Conservation (phyloP, 2,329 filamentous ascomycete species). For the Trichoderma cornu-damae region DNA sequence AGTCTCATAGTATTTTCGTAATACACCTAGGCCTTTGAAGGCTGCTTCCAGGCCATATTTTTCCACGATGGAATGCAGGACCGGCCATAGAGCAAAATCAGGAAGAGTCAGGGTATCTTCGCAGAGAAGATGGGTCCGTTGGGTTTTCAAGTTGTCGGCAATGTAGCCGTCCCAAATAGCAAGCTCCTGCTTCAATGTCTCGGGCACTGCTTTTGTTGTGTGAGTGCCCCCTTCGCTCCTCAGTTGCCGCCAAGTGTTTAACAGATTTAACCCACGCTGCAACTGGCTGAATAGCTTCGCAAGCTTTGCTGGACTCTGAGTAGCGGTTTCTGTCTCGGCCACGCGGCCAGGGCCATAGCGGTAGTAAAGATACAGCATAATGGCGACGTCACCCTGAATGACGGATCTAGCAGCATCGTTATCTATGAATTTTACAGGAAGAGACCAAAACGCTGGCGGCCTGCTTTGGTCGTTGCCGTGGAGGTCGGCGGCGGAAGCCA, state of each 20-base stretch:
- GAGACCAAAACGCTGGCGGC: not conserved
- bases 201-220: slow-evolving; percentile 20
- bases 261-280: slow-evolving; percentile 36
- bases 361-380: slow-evolving; percentile 58
- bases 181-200: slow-evolving; percentile 33
- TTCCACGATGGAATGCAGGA: slow-evolving; percentile 43
- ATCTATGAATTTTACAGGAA: slow-evolving; percentile 49
- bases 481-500: slow-evolving; percentile 21
- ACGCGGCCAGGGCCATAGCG: slow-evolving; percentile 38
- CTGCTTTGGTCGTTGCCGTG: not conserved
- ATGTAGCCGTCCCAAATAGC: slow-evolving; percentile 39
- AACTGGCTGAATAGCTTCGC: slow-evolving; percentile 39
- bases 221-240: slow-evolving; percentile 13
- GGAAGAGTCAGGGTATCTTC: slow-evolving; percentile 40
- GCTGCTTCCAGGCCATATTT: slow-evolving; percentile 29
- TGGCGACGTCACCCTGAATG: slow-evolving; percentile 46
- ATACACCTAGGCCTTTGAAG: slow-evolving; percentile 29
- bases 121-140: slow-evolving; percentile 41
- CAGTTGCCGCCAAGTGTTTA: slow-evolving; percentile 33
- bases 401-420: slow-evolving; percentile 46
- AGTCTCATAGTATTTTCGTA: slow-evolving; percentile 38
- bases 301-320: slow-evolving; percentile 28
- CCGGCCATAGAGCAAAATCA: slow-evolving; percentile 55
- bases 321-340: slow-evolving; percentile 23
- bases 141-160: slow-evolving; percentile 3